Base-by-base conservation (phyloP, 2,329 filamentous ascomycete genomes). In the Fusarium domesticum region DNA sequence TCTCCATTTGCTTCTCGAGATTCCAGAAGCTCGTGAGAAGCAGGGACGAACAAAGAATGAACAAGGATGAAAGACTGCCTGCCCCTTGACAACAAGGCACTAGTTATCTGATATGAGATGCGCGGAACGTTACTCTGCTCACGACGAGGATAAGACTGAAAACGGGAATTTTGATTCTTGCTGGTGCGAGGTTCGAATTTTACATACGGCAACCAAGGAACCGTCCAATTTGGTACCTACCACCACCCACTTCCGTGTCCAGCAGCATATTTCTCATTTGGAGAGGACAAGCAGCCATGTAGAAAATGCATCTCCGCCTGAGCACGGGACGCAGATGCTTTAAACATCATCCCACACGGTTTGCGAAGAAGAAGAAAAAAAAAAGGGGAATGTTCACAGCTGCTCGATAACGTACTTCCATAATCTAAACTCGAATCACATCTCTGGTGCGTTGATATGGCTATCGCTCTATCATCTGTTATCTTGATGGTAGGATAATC, bases 281-380 rank as follows among this genome's bases (percentile, higher is more conserved):
- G n/a, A n/a, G n/a, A n/a, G n/a, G n/a, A 45, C 48, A 45, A 48
- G 23, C 14, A 11, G 4, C 4, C 23, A 28, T 28, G 4, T 3
- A 28, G 14, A 28, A 28, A 12, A 28, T 28, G 23, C 14, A 28
- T 28, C 23, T 28, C 23, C 23, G 23, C 23, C 23, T 16, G 10
- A 16, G 10, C 31, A 48, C 37, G 45, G 39, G 47, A 47, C 53
- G 52, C 45, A 48, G 52, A 44, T 45, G 45, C 48, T 48, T 48
- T 48, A 53, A 50, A 45, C 55, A 44, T 41, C 51, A 53, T 40
- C 53, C 45, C 42, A 44, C 23, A 43, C 18, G 35, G 50, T 30
- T 45, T n/a, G n/a, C n/a, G 23, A 28, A 28, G 10, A 8, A 4
- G 7, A 12, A 11, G 23, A 28, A 11, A 28, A 28, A 8, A 28